A percentile compares a stretch with the other conserved stretches of the same genome.
These are phyloP conservation scores for Avena sativa DNA, from an alignment of 176 grass and related monocot genomes.

Conservation along the genomic window DNA sequence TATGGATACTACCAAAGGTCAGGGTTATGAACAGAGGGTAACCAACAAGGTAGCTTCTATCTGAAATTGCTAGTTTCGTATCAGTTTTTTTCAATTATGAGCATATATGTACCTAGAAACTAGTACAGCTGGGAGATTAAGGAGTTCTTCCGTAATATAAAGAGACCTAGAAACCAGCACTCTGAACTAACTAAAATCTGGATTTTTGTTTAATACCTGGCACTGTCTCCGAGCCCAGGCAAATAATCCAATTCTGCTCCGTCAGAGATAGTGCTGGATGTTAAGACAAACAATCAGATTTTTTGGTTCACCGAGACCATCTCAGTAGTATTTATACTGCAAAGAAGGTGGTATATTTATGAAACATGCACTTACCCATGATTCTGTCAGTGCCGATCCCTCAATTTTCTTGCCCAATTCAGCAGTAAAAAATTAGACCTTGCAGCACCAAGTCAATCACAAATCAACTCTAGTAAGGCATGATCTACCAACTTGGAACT, in stretches of 20 bases:
- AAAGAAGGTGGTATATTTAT: neutral
- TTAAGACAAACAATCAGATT: neutral
- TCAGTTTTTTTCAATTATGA: neutral
- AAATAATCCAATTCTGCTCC: neutral
- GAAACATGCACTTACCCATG: conserved; percentile 5
- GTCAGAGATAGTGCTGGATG: neutral
- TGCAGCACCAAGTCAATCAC: neutral
- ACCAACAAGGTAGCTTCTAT: neutral
- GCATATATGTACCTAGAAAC: neutral
- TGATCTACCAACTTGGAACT: neutral
- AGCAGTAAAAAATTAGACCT: neutral
- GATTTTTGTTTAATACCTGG: neutral
- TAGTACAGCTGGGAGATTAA: neutral
- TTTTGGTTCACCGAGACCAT: neutral
- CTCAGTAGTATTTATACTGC: neutral
- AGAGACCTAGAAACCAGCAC: neutral
- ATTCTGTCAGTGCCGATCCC: neutral
- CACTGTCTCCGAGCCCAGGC: neutral
- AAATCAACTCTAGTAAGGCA: neutral
- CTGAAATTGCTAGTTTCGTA: neutral
- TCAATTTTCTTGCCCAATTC: neutral
- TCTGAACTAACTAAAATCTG: neutral
- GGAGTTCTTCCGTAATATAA: neutral
- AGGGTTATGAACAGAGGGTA: neutral
- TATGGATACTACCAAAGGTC: neutral